phyloP scores from a whole-genome alignment of 495 filamentous ascomycete species.

The Stereocaulon alpinum region DNA sequence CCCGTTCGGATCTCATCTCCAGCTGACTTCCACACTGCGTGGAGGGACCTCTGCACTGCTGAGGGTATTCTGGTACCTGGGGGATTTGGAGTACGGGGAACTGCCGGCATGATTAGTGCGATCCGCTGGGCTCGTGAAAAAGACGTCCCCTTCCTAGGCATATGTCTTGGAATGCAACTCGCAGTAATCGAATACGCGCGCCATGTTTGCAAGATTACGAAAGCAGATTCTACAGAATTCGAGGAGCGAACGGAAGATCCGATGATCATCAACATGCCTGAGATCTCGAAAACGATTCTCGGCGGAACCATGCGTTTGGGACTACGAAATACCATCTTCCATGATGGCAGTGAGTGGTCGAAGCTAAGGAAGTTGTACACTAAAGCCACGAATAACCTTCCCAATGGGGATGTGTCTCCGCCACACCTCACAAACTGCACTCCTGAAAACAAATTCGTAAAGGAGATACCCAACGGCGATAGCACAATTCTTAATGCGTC shows the following conservation, averaged over 20 bases:
- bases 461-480: neutral
- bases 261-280: conserved; percentile 85
- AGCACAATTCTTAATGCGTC: neutral
- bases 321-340: conserved; percentile 61
- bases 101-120: conserved; percentile 77
- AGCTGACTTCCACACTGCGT: conserved; percentile 76
- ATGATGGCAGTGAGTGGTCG: conserved; percentile 68
- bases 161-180: conserved; percentile 92
- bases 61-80: conserved; percentile 51
- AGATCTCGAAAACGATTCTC: conserved; percentile 60
- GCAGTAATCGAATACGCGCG: conserved; percentile 87
- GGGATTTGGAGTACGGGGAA: conserved; percentile 76
- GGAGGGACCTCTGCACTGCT: conserved; percentile 67
- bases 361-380: conserved; percentile 69
- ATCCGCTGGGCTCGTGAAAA: conserved; percentile 75
- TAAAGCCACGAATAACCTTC: conserved; percentile 17
- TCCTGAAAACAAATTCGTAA: neutral
- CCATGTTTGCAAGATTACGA: conserved; percentile 50
- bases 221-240: conserved; percentile 60
- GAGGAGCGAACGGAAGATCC: conserved; percentile 43
- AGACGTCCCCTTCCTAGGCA: conserved; percentile 73
- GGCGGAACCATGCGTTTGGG: conserved; percentile 94
- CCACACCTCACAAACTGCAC: no score
- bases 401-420: no score
- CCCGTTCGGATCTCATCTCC: conserved; percentile 46